Percentiles rank a stretch among this genome's conserved stretches.
Conservation (phyloP, 140 eudicot genomes). For the Ambrosia hybrid region DNA sequence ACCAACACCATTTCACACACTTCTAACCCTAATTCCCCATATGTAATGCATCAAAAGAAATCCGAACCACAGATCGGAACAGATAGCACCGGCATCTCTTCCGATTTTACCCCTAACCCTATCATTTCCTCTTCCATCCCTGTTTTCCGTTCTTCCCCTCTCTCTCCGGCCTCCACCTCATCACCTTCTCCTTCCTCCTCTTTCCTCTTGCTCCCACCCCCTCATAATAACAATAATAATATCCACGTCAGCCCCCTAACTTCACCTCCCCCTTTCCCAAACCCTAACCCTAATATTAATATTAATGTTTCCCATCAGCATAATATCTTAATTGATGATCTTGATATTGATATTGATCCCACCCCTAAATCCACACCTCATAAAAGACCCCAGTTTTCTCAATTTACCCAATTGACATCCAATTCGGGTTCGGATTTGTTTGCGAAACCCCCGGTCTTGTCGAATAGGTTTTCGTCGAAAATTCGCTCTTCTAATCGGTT, state of each 20-base stretch:
- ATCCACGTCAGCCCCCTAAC: no score
- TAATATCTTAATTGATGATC: slow-evolving; percentile 33
- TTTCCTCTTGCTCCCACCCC: no score
- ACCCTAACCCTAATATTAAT: slow-evolving; percentile 19
- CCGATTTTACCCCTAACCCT: slow-evolving; percentile 91
- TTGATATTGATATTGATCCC: slow-evolving; percentile 29
- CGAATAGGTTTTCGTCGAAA: slow-evolving; percentile 31
- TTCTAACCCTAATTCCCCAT: slow-evolving; percentile 15
- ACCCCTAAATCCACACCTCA: slow-evolving; percentile 71
- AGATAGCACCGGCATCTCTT: slow-evolving; percentile 97
- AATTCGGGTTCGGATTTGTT: slow-evolving; percentile 21
- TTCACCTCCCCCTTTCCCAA: no score
- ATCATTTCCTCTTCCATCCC: slow-evolving; percentile 22
- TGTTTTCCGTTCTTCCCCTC: no score
- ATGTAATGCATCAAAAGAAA: slow-evolving; percentile 98
- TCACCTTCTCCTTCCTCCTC: no score
- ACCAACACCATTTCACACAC: neutral
- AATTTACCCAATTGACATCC: slow-evolving; percentile 22
- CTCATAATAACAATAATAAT: no score
- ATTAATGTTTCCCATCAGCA: slow-evolving; percentile 18
- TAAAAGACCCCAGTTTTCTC: slow-evolving; percentile 57
- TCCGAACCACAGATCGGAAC: slow-evolving; percentile 98
- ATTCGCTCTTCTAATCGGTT: slow-evolving; percentile 11
- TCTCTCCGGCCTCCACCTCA: no score
- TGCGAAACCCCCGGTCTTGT: slow-evolving; percentile 45